phyloP scores from a whole-genome alignment of 2,329 filamentous ascomycete genomes.

The Phialophora expanda region DNA sequence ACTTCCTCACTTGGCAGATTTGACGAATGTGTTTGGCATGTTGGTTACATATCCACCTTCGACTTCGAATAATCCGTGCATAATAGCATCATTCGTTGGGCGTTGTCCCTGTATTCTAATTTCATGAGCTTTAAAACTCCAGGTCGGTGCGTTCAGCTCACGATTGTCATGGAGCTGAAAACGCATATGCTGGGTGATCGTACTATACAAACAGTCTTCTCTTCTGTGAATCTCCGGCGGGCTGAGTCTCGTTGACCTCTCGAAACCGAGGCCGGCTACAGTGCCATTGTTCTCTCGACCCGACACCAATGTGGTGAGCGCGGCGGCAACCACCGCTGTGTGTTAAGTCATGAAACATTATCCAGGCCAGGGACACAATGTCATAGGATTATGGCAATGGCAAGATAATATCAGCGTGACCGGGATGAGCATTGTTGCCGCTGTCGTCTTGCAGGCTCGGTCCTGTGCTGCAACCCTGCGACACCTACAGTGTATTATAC shows the following conservation, averaged over 20 bases:
- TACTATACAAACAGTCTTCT: not conserved
- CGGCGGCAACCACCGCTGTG: too few species aligned
- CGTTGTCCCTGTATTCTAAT: not conserved
- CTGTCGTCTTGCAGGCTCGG: too few species aligned
- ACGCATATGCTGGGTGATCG: not conserved
- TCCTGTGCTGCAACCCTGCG: too few species aligned
- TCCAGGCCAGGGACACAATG: too few species aligned
- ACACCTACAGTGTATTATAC: not conserved
- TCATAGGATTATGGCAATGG: too few species aligned
- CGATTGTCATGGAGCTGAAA: not conserved
- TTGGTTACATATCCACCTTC: not conserved
- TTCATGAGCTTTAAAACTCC: not conserved
- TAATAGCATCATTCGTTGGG: not conserved
- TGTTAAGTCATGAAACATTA: too few species aligned
- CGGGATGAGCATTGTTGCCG: too few species aligned
- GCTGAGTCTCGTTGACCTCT: not conserved
- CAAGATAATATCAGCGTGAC: too few species aligned
- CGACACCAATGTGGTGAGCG: too few species aligned
- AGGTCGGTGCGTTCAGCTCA: not conserved
- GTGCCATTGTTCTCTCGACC: not conserved
- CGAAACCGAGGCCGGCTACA: not conserved
- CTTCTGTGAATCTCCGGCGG: not conserved
- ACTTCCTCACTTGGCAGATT: slow-evolving; percentile 4
- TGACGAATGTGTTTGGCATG: not conserved
- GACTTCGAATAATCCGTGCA: not conserved